phyloP scores from a whole-genome alignment of 108 stramenopile genomes.

The Cyclotella sp. region DNA sequence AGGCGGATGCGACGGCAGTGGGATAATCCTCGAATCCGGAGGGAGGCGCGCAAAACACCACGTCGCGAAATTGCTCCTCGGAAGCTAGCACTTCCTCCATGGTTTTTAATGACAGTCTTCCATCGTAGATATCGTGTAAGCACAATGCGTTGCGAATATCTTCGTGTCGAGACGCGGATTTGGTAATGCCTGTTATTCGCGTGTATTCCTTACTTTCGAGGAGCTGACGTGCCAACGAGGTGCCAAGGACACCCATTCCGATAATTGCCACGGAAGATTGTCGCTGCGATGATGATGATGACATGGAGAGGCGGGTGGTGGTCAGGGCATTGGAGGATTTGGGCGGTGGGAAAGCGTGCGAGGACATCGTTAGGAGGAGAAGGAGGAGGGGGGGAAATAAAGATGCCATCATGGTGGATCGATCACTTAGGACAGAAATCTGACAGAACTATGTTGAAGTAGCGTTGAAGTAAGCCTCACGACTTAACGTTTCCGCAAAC shows the following conservation, averaged over 20 bases:
- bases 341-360: slow-evolving; percentile 26
- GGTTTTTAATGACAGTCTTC: slow-evolving; percentile 57
- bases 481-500: too few species aligned
- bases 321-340: not conserved
- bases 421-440: too few species aligned
- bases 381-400: not conserved
- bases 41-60: slow-evolving; percentile 92
- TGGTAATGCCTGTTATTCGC: slow-evolving; percentile 79
- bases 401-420: not conserved
- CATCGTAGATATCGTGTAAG: slow-evolving; percentile 2
- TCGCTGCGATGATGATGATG: not conserved
- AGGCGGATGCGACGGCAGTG: slow-evolving; percentile 59
- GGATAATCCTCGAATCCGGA: slow-evolving; percentile 90
- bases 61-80: slow-evolving; percentile 60
- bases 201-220: slow-evolving; percentile 26
- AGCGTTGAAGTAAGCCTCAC: too few species aligned
- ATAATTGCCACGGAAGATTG: slow-evolving; percentile 61
- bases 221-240: slow-evolving; percentile 80
- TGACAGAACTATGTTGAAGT: too few species aligned
- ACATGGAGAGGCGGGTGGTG: slow-evolving; percentile 3
- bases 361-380: not conserved
- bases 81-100: slow-evolving; percentile 46
- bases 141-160: slow-evolving; percentile 58
- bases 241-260: slow-evolving; percentile 88
- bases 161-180: slow-evolving; percentile 68